Conservation (phyloP, 768 basidiomycete species). For the Rhodotorula babjevae region DNA sequence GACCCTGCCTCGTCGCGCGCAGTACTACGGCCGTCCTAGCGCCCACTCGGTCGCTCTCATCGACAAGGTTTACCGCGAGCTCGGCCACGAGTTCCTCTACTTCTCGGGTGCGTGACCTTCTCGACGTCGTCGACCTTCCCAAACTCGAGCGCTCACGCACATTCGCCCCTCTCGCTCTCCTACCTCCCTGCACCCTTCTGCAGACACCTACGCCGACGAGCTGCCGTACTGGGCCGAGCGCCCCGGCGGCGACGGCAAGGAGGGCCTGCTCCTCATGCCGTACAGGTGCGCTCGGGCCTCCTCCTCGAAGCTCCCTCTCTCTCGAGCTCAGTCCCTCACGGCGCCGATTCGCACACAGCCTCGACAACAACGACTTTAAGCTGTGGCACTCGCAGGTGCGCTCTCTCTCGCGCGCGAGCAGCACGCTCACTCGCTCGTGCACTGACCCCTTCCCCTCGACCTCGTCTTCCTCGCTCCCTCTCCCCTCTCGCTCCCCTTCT, state of each 20-base stretch:
- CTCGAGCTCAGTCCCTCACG: too few species aligned
- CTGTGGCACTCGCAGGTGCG: conserved; percentile 27
- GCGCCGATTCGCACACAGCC: not conserved
- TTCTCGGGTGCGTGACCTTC: conserved; percentile 13
- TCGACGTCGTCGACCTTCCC: not conserved
- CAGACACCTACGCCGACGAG: conserved; percentile 43
- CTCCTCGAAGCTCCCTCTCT: too few species aligned
- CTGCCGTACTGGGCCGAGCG: conserved; percentile 41
- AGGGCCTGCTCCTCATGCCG: conserved; percentile 42
- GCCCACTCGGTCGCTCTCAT: conserved; percentile 38
- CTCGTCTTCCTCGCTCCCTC: too few species aligned
- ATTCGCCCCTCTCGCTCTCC: too few species aligned
- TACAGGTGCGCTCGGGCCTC: conserved; percentile 38
- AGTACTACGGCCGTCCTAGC: conserved; percentile 43
- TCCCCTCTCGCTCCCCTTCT: not conserved
- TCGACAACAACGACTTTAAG: conserved; percentile 44
- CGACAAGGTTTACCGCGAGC: conserved; percentile 43
- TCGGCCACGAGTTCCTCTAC: conserved; percentile 39
- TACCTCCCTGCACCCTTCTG: too few species aligned
- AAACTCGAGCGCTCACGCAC: not conserved
- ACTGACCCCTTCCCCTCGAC: not conserved
- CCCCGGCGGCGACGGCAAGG: conserved; percentile 23
- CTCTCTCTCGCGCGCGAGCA: not conserved
- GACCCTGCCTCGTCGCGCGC: conserved; percentile 20
- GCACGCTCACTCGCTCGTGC: not conserved